Evolutionary conservation across 768 basidiomycete genomes (phyloP), one percentile per base, ranked within the genome.

Genomic region (Macrolepiota dolichaula): DNA sequence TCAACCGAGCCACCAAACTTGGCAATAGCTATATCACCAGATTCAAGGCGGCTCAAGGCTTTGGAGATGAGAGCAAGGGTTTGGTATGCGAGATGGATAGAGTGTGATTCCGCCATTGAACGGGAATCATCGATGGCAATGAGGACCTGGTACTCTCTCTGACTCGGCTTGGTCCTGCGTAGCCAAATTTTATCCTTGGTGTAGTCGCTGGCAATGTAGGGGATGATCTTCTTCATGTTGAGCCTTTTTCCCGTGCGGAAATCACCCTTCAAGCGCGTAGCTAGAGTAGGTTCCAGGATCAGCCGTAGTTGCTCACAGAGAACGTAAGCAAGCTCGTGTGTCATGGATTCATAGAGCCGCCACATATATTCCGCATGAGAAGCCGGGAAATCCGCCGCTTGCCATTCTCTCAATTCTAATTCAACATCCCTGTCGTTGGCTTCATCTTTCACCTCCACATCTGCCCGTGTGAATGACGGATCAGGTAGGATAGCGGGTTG

Each of bases 121-220:
- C 91, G 87, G 3, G 95, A 98, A 77, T 98, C 97, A 70, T 98
- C 97, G 52, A 99, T 83, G 10, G 94, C 91, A 59, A 99, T 82
- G 42, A 98, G 83, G 1, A 99, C 86, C 69, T 99, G 96, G 73
- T 98, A 98, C 70, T 97, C 96, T 51, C 97, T 84, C 68, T 92
- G 87, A 70, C 92, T 94, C 4, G 97, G 96, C 53, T 91, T 87
- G 3, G 96, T 97, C 22, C 97, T 85, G 25, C 96, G 89, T 37
- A 98, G 79, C 97, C 97, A 99, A 65, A 98, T 98, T 76, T 96
- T 96, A 81, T 99, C 96, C 73, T 98, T 98, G 55, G 96, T 98
- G 79, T 93, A 99, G 76, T 99, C 97, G 75, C 91, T 93, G 37
- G 97, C 96, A 63, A 99, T 96, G 79, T 96, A 98, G 2, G 92